phyloP scores from a whole-genome alignment of 2,329 filamentous ascomycete species.

The Paracamarosporium sp. region DNA sequence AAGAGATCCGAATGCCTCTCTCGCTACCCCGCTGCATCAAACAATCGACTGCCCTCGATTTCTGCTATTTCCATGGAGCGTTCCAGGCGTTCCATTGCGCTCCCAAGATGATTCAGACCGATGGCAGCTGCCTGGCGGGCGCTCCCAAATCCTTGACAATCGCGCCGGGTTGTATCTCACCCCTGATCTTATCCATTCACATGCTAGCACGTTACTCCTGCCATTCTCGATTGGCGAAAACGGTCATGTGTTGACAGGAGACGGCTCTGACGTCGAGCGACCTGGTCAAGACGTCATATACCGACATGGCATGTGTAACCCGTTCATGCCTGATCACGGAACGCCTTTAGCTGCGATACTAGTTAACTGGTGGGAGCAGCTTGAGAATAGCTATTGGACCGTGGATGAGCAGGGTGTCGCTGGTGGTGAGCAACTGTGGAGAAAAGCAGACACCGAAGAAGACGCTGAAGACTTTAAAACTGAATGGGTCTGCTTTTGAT shows the following conservation, averaged over 20 bases:
- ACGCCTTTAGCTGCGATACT: slow-evolving; percentile 1
- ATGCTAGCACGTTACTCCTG: not conserved
- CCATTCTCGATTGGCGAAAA: not conserved
- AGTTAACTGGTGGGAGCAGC: not conserved
- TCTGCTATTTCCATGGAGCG: not conserved
- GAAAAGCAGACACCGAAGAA: not conserved
- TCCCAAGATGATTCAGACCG: not conserved
- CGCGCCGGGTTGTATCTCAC: not conserved
- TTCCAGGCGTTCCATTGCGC: not conserved
- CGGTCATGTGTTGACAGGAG: not conserved
- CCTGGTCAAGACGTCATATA: not conserved
- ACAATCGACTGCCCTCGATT: not conserved
- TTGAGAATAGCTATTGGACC: not conserved
- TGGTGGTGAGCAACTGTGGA: not conserved
- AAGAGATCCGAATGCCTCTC: not conserved
- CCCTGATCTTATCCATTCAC: not conserved
- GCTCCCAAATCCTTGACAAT: not conserved
- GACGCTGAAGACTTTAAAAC: not conserved
- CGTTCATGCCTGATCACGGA: slow-evolving; percentile 1
- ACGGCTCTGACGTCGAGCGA: not conserved
- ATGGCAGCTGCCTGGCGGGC: not conserved
- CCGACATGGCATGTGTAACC: not conserved
- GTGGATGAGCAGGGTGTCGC: not conserved
- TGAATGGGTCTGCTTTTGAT: not conserved
- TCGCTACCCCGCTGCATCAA: not conserved